Evolutionary conservation across 78 protist species (phyloP).

Genomic region (Goniomonas avonlea): DNA sequence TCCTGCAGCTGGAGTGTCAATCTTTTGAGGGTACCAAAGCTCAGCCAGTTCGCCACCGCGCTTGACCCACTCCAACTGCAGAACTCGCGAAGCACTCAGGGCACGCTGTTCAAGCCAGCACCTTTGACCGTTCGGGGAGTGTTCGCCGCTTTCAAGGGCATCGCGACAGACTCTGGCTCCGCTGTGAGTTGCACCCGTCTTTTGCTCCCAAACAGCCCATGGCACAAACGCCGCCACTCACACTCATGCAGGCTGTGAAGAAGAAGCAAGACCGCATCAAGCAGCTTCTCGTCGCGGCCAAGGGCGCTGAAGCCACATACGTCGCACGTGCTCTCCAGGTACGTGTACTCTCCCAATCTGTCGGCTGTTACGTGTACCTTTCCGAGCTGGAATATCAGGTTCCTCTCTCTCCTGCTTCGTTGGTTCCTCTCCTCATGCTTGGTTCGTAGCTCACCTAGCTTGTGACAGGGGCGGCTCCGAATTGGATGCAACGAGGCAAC

Average conservation of each 20-base stretch:
- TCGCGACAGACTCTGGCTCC: too few species aligned
- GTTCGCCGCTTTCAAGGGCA: conserved; percentile 5
- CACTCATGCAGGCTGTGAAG: background rate
- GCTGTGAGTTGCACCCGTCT: background rate
- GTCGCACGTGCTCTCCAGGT: conserved; percentile 36
- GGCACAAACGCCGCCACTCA: background rate
- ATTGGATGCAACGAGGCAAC: conserved; percentile 87
- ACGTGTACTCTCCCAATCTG: too few species aligned
- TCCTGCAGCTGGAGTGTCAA: too few species aligned
- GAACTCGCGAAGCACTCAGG: conserved; percentile 9
- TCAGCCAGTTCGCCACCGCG: too few species aligned
- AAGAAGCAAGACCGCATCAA: conserved; percentile 46
- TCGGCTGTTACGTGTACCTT: too few species aligned
- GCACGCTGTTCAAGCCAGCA: conserved; percentile 3
- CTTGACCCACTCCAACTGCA: too few species aligned
- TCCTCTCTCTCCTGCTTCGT: conserved; percentile 37
- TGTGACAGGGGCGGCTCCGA: conserved; percentile 82
- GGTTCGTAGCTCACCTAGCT: too few species aligned
- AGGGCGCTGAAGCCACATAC: conserved; percentile 60
- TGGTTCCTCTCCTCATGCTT: too few species aligned
- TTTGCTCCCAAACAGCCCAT: background rate
- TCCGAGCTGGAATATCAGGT: background rate
- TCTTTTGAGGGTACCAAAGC: too few species aligned
- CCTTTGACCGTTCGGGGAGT: conserved; percentile 57
- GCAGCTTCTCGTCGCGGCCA: conserved; percentile 53